These are phyloP conservation scores for Silene coronaria DNA, from an alignment of 179 eudicot species.

Conservation along the genomic window DNA sequence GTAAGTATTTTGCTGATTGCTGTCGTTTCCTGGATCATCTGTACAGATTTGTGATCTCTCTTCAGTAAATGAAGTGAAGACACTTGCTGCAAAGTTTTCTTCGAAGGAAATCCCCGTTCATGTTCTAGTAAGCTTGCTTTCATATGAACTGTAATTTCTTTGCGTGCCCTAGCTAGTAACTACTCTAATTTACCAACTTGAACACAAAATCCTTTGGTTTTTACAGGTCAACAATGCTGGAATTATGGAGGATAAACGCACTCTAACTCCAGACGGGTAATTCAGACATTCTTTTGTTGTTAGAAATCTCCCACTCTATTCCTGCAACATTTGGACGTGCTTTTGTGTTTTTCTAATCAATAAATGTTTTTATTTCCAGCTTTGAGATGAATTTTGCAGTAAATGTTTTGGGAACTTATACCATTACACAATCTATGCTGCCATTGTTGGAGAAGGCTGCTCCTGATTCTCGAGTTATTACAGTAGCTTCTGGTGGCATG, in stretches of 20 bases:
- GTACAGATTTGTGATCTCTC: conserved; percentile 84
- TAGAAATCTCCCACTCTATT: conserved; percentile 2
- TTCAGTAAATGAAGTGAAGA: conserved; percentile 61
- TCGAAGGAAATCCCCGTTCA: conserved; percentile 64
- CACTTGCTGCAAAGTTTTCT: conserved; percentile 54
- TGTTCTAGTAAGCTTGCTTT: conserved; percentile 52
- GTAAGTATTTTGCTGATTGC: background rate
- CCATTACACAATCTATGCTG: conserved; percentile 64
- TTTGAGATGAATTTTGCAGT: conserved; percentile 85
- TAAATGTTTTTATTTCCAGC: conserved; percentile 30
- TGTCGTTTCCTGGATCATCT: conserved; percentile 2
- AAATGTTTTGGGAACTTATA: conserved; percentile 75
- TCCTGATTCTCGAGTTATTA: conserved; percentile 88
- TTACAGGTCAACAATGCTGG: conserved; percentile 93
- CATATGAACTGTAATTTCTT: conserved; percentile 4
- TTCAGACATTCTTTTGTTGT: background rate
- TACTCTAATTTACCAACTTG: background rate
- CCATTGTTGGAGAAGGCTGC: conserved; percentile 83
- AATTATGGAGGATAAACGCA: conserved; percentile 49
- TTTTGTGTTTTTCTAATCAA: conserved; percentile 5
- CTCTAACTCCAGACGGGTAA: conserved; percentile 77
- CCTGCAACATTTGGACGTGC: background rate
- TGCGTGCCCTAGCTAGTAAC: background rate
- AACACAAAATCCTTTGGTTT: background rate
- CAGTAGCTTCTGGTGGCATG: conserved; percentile 95